Evolutionary conservation across 768 basidiomycete species (phyloP), one percentile per base, ranked within the genome.

Genomic region (Pisolithus albus): DNA sequence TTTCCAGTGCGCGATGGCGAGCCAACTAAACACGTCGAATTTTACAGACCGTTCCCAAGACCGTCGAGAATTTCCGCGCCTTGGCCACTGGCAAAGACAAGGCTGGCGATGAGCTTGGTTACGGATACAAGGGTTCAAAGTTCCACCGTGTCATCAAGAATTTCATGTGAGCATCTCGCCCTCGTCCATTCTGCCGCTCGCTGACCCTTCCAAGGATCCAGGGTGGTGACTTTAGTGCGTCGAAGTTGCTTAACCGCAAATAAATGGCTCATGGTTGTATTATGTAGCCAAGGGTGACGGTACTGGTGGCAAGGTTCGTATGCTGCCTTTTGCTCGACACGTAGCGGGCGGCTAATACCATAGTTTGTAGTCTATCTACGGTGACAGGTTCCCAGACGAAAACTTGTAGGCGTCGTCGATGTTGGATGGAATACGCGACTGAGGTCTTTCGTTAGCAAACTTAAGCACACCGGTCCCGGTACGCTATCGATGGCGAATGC

Each of bases 131-230:
- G 70, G 93, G 91, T 41, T 93, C 92, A 54, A 85, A 84, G 59
- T 99, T 99, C 83, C 95, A 99, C 73, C 87, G 94, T 65, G 82
- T 97, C 55, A 95, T 96, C 68, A 89, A 91, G 71, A 75, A 88
- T 61, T 95, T 95, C 72, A 95, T 95, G 92, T 84, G 50, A 60
- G 80, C 61, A 30, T 13, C 43, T 34, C 39, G 38, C 34, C 41
- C 18, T 23, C 47, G 6, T 23, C 5, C 43, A 6, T 34, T 10
- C 37, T 23, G 15, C 5, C 32, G 21, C 4, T 11, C 7, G 32
- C 24, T 26, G 10, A 57, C 8, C 38, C 30, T 52, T 58, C 24
- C 34, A 55, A 90, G 89, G 90, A 92, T 95, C 60, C 94, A 97
- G 73, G 94, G 94, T 62, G 95, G 95, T 72, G 95, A 97, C 74